Base-by-base conservation (phyloP, 192 early-diverging fungal genomes). In the Globomyces pollinis-pini region DNA sequence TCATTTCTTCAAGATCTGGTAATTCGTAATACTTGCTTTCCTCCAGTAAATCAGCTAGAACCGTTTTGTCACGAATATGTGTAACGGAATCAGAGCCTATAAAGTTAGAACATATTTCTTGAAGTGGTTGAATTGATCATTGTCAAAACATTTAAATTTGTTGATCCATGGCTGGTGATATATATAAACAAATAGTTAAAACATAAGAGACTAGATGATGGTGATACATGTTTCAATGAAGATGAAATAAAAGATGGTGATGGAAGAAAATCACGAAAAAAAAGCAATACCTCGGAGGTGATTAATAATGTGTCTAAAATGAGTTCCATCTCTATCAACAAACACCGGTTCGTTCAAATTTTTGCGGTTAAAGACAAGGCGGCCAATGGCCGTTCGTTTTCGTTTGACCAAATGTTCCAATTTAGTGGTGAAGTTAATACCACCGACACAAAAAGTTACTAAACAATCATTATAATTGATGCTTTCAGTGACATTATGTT, bases 271-370 rank as follows among this genome's bases (percentile, higher is more conserved):
- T n/a, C n/a, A n/a, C n/a, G n/a, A 28, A 15, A 47, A 26, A 26
- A 11, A 47, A 23, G 28, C n/a, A 55, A 8, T 55, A 57, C 70
- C 74, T 38, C 75, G 66, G 2, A 77, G 54, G 42, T 77, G 69
- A 59, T 77, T 77, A 23, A 77, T 56, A n/a, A 77, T 60, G 59
- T 73, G 75, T 31, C 66, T 60, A 42, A 77, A 77, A 54, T 65
- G 53, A 2, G 68, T 67, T 26, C 63, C 66, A 18, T 57, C 55
- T 57, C 55, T 39, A 24, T 57, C 47, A 31, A 50, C 21, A 32
- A 60, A 60, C 12, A 60, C 57, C 28, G 44, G 29, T 6, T 20
- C 21, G n/a, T 55, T 41, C 38, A 39, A 20, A n/a, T 55, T 55
- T 55, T 41, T 36, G 11, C 53, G 21, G 34, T 41, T 41, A n/a